These are phyloP conservation scores for Dissophora globulifera DNA, from an alignment of 192 early-diverging fungal species.

Conservation along the genomic window DNA sequence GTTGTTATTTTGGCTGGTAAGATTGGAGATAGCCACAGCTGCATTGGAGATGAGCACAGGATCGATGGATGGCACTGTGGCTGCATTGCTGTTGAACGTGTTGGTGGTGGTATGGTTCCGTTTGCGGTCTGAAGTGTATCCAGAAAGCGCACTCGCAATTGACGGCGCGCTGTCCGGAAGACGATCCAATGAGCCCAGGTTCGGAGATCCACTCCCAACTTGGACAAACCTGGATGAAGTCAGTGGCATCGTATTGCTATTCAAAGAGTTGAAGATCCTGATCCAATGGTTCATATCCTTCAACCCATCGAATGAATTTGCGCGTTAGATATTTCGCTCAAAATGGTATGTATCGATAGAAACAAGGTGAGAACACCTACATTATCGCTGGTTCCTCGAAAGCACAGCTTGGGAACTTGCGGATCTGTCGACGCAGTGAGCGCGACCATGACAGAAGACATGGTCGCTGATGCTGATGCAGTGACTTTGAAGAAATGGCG, in stretches of 20 bases:
- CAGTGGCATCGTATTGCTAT: conserved; percentile 3
- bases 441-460: conserved; percentile 27
- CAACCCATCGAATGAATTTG: neutral
- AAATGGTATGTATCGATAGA: too few species aligned
- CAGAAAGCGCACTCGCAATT: neutral
- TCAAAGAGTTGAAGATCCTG: conserved; percentile 41
- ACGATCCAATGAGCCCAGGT: conserved; percentile 5
- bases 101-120: conserved; percentile 26
- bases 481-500: conserved; percentile 20
- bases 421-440: conserved; percentile 21
- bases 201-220: conserved; percentile 5
- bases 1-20: neutral
- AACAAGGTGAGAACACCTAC: conserved; percentile 23
- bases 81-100: neutral
- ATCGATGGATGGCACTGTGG: conserved; percentile 27
- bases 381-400: conserved; percentile 42
- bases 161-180: neutral
- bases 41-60: conserved; percentile 39
- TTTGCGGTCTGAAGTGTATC: conserved; percentile 26
- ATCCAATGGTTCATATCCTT: conserved; percentile 49
- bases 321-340: too few species aligned
- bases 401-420: conserved; percentile 23
- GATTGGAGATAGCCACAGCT: conserved; percentile 21
- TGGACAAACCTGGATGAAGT: conserved; percentile 5
- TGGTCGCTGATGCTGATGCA: neutral